phyloP scores from a whole-genome alignment of 2,329 filamentous ascomycete species.

The Verticillium dahliae region DNA sequence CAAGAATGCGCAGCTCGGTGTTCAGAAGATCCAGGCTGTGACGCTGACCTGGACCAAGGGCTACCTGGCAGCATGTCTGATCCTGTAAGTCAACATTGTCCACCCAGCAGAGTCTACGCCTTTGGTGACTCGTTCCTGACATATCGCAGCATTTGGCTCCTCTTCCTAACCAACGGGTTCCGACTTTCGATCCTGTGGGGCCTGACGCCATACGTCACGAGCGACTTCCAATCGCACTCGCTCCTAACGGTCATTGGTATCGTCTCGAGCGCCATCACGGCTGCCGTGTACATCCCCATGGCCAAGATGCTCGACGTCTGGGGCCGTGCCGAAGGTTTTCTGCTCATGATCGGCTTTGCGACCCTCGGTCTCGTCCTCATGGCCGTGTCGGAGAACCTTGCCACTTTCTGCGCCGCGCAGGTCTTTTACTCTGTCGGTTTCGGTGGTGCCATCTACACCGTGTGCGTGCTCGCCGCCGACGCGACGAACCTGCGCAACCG shows the following conservation, averaged over 20 bases:
- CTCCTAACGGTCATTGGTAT: constrained; percentile 59
- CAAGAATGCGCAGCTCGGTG: constrained; percentile 24
- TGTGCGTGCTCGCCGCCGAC: constrained; percentile 35
- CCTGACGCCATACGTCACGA: constrained; percentile 50
- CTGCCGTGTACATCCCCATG: constrained; percentile 30
- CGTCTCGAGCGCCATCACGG: constrained; percentile 41
- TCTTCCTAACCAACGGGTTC: constrained; percentile 44
- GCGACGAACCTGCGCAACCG: constrained; percentile 36
- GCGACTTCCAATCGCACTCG: constrained; percentile 56
- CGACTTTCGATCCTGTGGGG: constrained; percentile 32
- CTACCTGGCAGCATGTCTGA: constrained; percentile 23
- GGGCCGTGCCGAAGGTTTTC: constrained; percentile 39
- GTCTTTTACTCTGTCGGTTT: constrained; percentile 59
- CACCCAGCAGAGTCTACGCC: background rate
- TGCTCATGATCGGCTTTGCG: constrained; percentile 32
- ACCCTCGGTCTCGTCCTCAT: constrained; percentile 55
- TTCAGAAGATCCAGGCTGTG: constrained; percentile 33
- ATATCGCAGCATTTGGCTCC: constrained; percentile 16
- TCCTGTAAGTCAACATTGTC: constrained; percentile 18
- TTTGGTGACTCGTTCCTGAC: background rate
- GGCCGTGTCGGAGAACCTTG: constrained; percentile 50
- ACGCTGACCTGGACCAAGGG: constrained; percentile 32
- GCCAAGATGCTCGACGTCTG: constrained; percentile 44
- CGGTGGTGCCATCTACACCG: constrained; percentile 31
- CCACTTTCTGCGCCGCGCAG: constrained; percentile 53